Conservation (phyloP, 73 alveolate genomes). For the Symbiodinium natans region DNA sequence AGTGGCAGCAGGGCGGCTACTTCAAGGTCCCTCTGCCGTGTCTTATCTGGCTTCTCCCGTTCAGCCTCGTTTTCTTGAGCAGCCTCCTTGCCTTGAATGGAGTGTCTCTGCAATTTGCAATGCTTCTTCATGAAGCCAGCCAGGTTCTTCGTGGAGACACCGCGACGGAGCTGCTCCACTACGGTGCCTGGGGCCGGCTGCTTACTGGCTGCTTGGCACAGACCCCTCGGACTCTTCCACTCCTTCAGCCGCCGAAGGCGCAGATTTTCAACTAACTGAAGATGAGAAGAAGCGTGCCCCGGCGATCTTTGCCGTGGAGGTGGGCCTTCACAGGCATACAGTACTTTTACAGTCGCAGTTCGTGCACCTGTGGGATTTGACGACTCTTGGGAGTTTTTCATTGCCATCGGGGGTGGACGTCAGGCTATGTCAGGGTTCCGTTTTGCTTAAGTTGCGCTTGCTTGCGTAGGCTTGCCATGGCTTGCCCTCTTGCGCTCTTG, state of each 20-base stretch:
- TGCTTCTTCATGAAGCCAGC: too few species aligned
- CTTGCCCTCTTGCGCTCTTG: too few species aligned
- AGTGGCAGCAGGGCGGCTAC: slow-evolving; percentile 89
- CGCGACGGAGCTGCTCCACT: slow-evolving; percentile 38
- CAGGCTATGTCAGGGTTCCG: too few species aligned
- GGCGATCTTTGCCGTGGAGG: slow-evolving; percentile 82
- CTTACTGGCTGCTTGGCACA: background rate
- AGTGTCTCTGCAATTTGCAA: background rate
- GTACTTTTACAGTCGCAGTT: too few species aligned
- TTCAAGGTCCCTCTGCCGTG: slow-evolving; percentile 27
- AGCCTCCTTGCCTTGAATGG: too few species aligned
- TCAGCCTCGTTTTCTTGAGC: too few species aligned
- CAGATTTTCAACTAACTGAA: slow-evolving; percentile 12
- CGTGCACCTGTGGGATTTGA: too few species aligned
- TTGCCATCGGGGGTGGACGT: too few species aligned
- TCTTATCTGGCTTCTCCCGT: too few species aligned
- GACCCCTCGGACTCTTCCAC: background rate
- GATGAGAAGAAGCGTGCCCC: slow-evolving; percentile 54
- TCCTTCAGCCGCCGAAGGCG: slow-evolving; percentile 4
- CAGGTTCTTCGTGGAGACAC: slow-evolving; percentile 72
- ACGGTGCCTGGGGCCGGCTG: slow-evolving; percentile 74
- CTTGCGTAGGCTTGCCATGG: too few species aligned
- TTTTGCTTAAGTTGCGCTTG: too few species aligned
- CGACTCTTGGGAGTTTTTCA: too few species aligned
- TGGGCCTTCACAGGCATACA: background rate